Percentiles rank a stretch among this genome's conserved stretches.
Conservation (phyloP, 169 alveolate genomes). For the Prorocentrum cordatum region DNA sequence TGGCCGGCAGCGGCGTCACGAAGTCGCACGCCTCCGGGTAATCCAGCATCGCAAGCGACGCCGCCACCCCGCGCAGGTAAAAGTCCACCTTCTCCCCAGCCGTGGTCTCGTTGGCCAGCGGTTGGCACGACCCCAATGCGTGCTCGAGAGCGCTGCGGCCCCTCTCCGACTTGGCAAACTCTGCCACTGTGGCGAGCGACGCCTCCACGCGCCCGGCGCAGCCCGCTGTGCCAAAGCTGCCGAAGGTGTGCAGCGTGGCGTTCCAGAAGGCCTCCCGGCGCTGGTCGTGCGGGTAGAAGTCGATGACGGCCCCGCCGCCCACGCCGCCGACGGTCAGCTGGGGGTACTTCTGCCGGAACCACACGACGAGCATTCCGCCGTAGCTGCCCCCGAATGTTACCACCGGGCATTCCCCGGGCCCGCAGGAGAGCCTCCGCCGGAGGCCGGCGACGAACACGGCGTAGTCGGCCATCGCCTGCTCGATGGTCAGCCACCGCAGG, state of each 20-base stretch:
- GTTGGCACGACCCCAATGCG: background rate
- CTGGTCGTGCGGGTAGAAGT: slow-evolving; percentile 30
- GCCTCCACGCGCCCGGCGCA: background rate
- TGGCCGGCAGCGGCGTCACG: slow-evolving; percentile 35
- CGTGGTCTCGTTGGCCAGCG: background rate
- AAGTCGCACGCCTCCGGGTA: slow-evolving; percentile 48
- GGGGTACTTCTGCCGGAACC: slow-evolving; percentile 62
- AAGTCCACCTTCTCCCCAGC: slow-evolving; percentile 30
- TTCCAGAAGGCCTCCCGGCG: slow-evolving; percentile 43
- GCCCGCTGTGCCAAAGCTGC: background rate
- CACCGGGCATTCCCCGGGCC: background rate
- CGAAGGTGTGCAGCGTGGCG: slow-evolving; percentile 29
- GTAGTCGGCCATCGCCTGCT: slow-evolving; percentile 27
- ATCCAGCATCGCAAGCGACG: slow-evolving; percentile 43
- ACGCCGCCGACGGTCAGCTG: slow-evolving; percentile 43
- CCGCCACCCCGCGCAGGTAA: slow-evolving; percentile 8
- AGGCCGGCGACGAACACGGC: slow-evolving; percentile 12
- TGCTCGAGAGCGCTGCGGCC: too few species aligned
- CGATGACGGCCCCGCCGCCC: slow-evolving; percentile 30
- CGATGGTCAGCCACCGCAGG: background rate
- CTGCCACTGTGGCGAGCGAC: background rate
- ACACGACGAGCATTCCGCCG: slow-evolving; percentile 49
- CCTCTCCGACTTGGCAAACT: too few species aligned
- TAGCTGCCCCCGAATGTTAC: slow-evolving; percentile 14
- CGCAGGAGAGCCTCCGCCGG: background rate